Conservation (phyloP, 306 rosid species). For the Phaseolus lunatus region DNA sequence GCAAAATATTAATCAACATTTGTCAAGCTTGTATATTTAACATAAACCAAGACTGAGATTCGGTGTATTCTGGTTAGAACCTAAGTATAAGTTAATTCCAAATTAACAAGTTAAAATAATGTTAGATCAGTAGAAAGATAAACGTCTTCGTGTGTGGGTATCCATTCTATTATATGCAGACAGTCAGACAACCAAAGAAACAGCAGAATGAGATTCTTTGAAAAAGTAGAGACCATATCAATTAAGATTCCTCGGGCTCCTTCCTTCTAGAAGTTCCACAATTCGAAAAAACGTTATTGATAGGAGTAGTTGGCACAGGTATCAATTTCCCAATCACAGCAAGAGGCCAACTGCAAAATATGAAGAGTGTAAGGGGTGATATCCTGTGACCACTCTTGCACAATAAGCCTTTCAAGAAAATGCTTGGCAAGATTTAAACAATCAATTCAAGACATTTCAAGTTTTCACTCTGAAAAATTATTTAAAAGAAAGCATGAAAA, state of each 20-base stretch:
- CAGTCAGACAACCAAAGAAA: slow-evolving; percentile 1
- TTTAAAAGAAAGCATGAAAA: neutral
- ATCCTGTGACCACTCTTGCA: slow-evolving; percentile 7
- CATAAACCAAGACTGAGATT: slow-evolving; percentile 32
- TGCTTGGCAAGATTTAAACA: slow-evolving; percentile 20
- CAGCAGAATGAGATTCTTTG: neutral
- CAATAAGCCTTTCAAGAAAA: neutral
- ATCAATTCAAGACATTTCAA: neutral
- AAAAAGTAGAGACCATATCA: slow-evolving; percentile 38
- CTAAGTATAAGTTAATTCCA: slow-evolving; percentile 35
- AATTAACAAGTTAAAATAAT: neutral
- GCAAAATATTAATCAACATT: neutral
- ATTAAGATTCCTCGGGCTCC: slow-evolving; percentile 35
- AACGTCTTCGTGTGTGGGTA: slow-evolving; percentile 1
- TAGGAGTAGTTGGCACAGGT: slow-evolving; percentile 68
- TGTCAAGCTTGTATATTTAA: slow-evolving; percentile 7
- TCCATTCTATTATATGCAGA: slow-evolving; percentile 6
- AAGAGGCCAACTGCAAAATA: slow-evolving; percentile 87
- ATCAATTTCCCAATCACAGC: slow-evolving; percentile 84
- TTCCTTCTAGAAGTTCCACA: slow-evolving; percentile 34
- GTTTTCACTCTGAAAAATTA: neutral
- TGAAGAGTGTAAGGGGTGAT: neutral
- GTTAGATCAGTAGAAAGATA: slow-evolving; percentile 30
- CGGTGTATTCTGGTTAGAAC: slow-evolving; percentile 42
- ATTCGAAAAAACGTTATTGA: slow-evolving; percentile 43